Conservation (phyloP, 495 filamentous ascomycete species). For the Sphaerosporella brunnea region DNA sequence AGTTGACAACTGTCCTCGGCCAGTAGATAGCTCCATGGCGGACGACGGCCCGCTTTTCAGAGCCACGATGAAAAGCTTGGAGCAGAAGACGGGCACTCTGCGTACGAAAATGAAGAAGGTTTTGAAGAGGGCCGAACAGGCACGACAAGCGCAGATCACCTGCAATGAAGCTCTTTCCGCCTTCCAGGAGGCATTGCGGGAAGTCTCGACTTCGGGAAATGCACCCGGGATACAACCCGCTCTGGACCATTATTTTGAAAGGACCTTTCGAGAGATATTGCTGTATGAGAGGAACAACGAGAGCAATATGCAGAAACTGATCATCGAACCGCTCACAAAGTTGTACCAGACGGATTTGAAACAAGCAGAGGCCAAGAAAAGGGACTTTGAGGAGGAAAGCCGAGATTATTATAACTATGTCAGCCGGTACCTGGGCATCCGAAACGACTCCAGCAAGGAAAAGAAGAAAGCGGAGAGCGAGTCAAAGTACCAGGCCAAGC, state of each 20-base stretch:
- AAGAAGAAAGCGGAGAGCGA: conserved; percentile 92
- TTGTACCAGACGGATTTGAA: conserved; percentile 94
- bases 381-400: conserved; percentile 96
- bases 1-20: conserved; percentile 57
- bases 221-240: conserved; percentile 89
- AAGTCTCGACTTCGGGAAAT: conserved; percentile 68
- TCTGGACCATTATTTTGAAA: conserved; percentile 94
- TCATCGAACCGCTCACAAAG: conserved; percentile 83
- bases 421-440: conserved; percentile 80
- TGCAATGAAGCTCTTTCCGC: conserved; percentile 69
- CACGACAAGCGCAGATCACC: conserved; percentile 54
- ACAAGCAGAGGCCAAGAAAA: conserved; percentile 89
- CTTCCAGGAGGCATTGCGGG: conserved; percentile 75
- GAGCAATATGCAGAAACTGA: conserved; percentile 65
- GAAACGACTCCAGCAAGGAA: conserved; percentile 87
- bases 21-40: conserved; percentile 69
- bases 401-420: conserved; percentile 95
- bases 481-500: conserved; percentile 86
- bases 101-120: conserved; percentile 87
- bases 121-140: conserved; percentile 73
- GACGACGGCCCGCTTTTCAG: conserved; percentile 94
- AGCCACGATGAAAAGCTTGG: conserved; percentile 88
- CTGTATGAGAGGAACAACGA: conserved; percentile 72
- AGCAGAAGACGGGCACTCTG: conserved; percentile 95
- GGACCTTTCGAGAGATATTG: conserved; percentile 81